These are phyloP conservation scores for Reutealis trisperma DNA, from an alignment of 345 rosid species.

Conservation along the genomic window DNA sequence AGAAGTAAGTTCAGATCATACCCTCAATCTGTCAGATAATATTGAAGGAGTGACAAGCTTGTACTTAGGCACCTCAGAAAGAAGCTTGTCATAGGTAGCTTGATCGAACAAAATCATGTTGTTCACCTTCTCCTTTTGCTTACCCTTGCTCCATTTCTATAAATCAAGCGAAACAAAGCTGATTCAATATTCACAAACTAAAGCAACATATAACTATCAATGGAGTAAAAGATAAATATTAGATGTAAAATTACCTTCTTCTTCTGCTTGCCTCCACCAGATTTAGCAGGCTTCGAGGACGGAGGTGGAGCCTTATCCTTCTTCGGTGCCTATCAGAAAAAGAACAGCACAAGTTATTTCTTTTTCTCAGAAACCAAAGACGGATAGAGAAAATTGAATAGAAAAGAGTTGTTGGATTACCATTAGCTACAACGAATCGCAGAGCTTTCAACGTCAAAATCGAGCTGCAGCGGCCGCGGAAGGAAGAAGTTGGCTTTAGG, in stretches of 20 bases:
- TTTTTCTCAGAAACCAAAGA: neutral
- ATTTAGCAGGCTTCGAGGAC: conserved; percentile 52
- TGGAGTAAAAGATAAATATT: neutral
- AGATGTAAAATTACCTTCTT: conserved; percentile 26
- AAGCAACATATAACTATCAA: neutral
- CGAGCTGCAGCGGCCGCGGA: neutral
- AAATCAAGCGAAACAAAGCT: neutral
- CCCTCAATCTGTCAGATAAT: conserved; percentile 34
- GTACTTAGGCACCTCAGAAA: conserved; percentile 29
- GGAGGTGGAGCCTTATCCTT: conserved; percentile 53
- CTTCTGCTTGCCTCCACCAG: conserved; percentile 57
- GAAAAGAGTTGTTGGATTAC: neutral
- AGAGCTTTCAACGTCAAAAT: neutral
- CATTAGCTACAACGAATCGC: neutral
- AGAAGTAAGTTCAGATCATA: neutral
- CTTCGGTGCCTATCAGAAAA: conserved; percentile 43
- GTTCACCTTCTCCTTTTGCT: conserved; percentile 37
- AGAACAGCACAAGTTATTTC: neutral
- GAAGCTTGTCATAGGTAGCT: conserved; percentile 31
- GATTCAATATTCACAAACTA: neutral
- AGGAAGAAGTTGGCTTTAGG: neutral
- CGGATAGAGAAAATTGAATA: neutral
- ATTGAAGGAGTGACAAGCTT: conserved; percentile 34
- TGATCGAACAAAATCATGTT: conserved; percentile 35
- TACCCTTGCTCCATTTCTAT: conserved; percentile 38